phyloP scores from a whole-genome alignment of 2,329 filamentous ascomycete genomes.

The Penicillium sp. region DNA sequence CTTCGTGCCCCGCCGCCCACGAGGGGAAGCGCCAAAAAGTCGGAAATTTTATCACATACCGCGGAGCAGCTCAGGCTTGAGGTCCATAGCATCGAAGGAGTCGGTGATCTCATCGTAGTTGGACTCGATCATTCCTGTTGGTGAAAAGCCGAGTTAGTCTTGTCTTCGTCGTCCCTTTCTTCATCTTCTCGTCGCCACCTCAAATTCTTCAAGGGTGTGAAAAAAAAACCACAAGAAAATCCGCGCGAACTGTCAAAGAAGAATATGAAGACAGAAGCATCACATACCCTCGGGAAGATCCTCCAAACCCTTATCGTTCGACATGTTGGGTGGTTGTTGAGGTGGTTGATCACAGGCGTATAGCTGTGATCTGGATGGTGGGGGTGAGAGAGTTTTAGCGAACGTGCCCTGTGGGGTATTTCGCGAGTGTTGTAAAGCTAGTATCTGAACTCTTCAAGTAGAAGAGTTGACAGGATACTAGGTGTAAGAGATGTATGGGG shows the following conservation, averaged over 20 bases:
- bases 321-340: slow-evolving; percentile 82
- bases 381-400: slow-evolving; percentile 35
- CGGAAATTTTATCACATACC: slow-evolving; percentile 55
- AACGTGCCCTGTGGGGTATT: slow-evolving; percentile 31
- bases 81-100: slow-evolving; percentile 97
- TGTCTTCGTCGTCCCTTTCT: neutral
- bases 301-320: slow-evolving; percentile 92
- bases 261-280: neutral
- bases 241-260: slow-evolving; percentile 1
- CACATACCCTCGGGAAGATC: slow-evolving; percentile 91
- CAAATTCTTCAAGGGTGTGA: neutral
- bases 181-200: slow-evolving; percentile 5
- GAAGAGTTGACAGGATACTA: slow-evolving; percentile 36
- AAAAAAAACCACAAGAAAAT: slow-evolving; percentile 10
- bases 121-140: slow-evolving; percentile 93
- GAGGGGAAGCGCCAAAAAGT: slow-evolving; percentile 6
- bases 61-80: slow-evolving; percentile 96
- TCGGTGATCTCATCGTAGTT: slow-evolving; percentile 99
- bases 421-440: slow-evolving; percentile 31
- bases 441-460: slow-evolving; percentile 36
- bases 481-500: slow-evolving; percentile 17
- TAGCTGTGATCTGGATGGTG: slow-evolving; percentile 63
- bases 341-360: slow-evolving; percentile 66
- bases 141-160: slow-evolving; percentile 17
- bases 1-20: slow-evolving; percentile 22